Base-by-base conservation (phyloP, 805 yeast genomes). In the Ogataea ramenticola region DNA sequence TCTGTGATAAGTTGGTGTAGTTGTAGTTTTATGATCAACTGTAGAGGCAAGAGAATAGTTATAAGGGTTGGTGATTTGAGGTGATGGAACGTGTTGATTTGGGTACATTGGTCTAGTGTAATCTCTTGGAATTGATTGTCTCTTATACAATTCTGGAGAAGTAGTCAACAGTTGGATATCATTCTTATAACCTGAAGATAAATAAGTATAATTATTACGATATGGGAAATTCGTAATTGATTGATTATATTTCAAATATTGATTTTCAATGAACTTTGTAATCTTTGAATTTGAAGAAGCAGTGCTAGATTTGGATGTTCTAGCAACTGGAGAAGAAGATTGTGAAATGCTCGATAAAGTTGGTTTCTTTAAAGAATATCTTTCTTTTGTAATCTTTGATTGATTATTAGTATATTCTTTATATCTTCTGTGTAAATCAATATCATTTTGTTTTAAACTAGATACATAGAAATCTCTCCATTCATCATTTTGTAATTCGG, bases 171-270 rank as follows among this genome's bases (percentile, higher is more conserved):
- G 55, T 43, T 71, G 71, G 39, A 74, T 71, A 54, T 75, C 80
- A 35, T 63, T 65, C 54, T 74, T 57, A 50, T 74, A 75, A 2
- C 79, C 74, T 41, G 67, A 54, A 44, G 67, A 64, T 54, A 74
- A 69, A 52, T 74, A 74, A 16, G 76, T 69, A 54, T 75, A 74
- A 51, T 75, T 74, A 22, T 72, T 70, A 49, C 74, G 75, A 56
- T 70, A 75, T 4, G 81, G 81, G 53, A 73, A 75, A 54, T 74
- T 71, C 9, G 61, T 56, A 22, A 64, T 46, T 3, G 61, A 59
- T 37, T 55, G 49, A 8, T 36, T 39, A 43, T 48, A 51, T 21
- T 49, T 48, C 27, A 39, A 41, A 46, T 50, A 54, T 39, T 56
- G 61, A 31, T 46, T 46, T 33, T 56, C 58, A 22, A 61, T 52